Evolutionary conservation across 805 yeast species (phyloP).

Genomic region (Saccharomycopsis sp.): DNA sequence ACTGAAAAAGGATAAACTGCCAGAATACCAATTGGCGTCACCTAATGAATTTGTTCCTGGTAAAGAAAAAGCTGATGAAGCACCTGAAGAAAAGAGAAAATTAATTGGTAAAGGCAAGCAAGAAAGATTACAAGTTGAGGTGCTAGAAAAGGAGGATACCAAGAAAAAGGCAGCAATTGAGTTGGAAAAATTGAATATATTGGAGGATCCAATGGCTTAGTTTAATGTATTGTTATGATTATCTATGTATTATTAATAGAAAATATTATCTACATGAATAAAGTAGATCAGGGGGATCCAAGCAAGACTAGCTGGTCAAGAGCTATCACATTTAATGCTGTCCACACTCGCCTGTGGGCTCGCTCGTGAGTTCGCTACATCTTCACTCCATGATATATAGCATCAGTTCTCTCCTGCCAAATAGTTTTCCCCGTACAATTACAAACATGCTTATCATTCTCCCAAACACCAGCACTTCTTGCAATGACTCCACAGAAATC

Average conservation of each 20-base stretch:
- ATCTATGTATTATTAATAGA: not conserved
- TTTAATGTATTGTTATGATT: too few species aligned
- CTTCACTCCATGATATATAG: conserved; percentile 49
- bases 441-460: conserved; percentile 87
- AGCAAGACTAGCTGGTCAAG: not conserved
- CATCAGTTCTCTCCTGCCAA: conserved; percentile 91
- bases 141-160: not conserved
- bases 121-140: not conserved
- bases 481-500: conserved; percentile 84
- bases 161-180: too few species aligned
- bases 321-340: not conserved
- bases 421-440: conserved; percentile 92
- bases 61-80: too few species aligned
- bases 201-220: too few species aligned
- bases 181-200: too few species aligned
- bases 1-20: not conserved
- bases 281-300: not conserved
- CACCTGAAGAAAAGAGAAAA: too few species aligned
- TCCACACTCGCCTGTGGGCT: too few species aligned
- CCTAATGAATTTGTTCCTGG: conserved; percentile 22
- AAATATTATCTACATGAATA: not conserved
- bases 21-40: conserved; percentile 18
- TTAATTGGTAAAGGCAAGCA: not conserved
- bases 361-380: conserved; percentile 4
- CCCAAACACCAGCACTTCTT: conserved; percentile 96